Evolutionary conservation across 768 basidiomycete species (phyloP).

Genomic region (Neoboletus subvelutipes): DNA sequence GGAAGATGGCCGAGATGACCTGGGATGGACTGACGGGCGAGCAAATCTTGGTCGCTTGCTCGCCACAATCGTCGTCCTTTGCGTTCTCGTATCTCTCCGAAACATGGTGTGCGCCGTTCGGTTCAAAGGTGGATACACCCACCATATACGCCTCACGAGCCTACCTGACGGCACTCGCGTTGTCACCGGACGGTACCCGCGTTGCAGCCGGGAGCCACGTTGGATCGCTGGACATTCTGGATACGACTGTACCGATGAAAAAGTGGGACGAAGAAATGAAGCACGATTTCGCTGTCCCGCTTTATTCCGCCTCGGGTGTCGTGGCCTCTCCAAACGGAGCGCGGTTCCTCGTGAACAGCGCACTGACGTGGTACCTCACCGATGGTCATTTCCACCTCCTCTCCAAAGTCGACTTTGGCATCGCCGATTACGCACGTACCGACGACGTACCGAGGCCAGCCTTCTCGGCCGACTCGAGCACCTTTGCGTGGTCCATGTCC

Average conservation of each 20-base stretch:
- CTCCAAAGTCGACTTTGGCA: slow-evolving; percentile 10
- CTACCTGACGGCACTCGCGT: slow-evolving; percentile 10
- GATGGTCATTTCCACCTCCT: background rate
- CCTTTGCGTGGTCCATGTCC: slow-evolving; percentile 7
- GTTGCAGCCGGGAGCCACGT: slow-evolving; percentile 11
- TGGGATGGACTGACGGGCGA: background rate
- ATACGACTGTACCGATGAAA: slow-evolving; percentile 1
- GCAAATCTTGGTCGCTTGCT: slow-evolving; percentile 5
- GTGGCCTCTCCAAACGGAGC: slow-evolving; percentile 11
- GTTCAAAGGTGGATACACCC: background rate
- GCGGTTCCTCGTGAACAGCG: slow-evolving; percentile 2
- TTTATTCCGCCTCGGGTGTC: background rate
- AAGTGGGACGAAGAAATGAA: slow-evolving; percentile 11
- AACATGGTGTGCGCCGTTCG: slow-evolving; percentile 1
- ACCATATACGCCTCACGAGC: background rate
- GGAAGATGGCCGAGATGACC: background rate
- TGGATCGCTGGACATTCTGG: slow-evolving; percentile 10
- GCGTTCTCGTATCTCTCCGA: slow-evolving; percentile 1
- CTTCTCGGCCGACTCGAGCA: slow-evolving; percentile 10
- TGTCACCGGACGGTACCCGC: slow-evolving; percentile 18
- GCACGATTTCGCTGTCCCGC: background rate
- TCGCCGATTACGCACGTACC: background rate
- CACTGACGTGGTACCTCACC: slow-evolving; percentile 1
- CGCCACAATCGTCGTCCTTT: background rate
- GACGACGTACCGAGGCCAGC: background rate